Percentiles rank a stretch among this genome's conserved stretches.
Conservation (phyloP, 768 basidiomycete species). For the Serendipita sp. region DNA sequence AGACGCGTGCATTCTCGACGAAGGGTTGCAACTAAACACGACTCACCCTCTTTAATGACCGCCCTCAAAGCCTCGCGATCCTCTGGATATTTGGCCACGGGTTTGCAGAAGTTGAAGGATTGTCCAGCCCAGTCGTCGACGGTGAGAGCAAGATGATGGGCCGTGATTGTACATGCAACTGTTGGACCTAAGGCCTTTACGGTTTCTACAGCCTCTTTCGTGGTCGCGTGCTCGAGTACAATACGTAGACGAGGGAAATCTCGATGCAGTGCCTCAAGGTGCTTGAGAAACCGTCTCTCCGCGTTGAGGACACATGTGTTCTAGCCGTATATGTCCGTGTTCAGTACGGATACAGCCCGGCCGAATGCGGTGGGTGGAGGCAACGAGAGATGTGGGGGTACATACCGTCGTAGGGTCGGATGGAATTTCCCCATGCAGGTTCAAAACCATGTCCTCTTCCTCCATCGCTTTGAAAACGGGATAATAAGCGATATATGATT, state of each 20-base stretch:
- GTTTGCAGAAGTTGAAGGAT: constrained; percentile 92
- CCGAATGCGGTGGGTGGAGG: background rate
- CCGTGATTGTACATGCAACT: constrained; percentile 92
- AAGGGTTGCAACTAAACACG: background rate
- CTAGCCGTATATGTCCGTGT: constrained; percentile 14
- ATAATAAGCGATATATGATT: constrained; percentile 87
- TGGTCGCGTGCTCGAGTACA: constrained; percentile 94
- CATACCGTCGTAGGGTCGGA: constrained; percentile 52
- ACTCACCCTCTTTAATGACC: constrained; percentile 53
- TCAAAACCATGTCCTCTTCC: constrained; percentile 82
- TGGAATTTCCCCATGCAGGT: constrained; percentile 93
- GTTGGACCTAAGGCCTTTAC: constrained; percentile 64
- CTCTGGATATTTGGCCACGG: constrained; percentile 89
- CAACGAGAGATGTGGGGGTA: constrained; percentile 11
- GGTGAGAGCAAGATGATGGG: constrained; percentile 85
- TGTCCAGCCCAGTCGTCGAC: constrained; percentile 97
- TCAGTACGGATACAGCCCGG: background rate
- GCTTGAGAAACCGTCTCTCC: constrained; percentile 75
- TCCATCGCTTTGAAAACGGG: constrained; percentile 90
- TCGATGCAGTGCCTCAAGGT: constrained; percentile 62
- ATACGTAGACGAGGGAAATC: constrained; percentile 83
- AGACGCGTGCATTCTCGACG: background rate
- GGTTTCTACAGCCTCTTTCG: constrained; percentile 73
- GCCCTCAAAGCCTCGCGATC: constrained; percentile 71
- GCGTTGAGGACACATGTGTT: constrained; percentile 90